These are phyloP conservation scores for Ogataea thermomethanolica DNA, from an alignment of 805 yeast genomes.

Conservation along the genomic window DNA sequence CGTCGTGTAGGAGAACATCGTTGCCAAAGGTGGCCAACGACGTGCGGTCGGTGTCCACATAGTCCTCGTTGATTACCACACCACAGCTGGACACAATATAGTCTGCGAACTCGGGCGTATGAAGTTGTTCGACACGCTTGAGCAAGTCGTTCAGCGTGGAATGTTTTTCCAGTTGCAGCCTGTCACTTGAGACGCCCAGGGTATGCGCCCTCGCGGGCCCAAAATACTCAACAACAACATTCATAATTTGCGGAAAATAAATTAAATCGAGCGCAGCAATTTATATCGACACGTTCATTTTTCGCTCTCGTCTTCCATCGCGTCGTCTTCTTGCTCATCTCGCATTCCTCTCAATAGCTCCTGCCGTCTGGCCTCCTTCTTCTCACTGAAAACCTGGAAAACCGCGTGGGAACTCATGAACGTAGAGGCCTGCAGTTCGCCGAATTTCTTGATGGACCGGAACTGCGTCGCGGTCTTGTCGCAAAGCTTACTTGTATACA, in stretches of 20 bases:
- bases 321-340: conserved; percentile 7
- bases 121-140: background rate
- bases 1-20: conserved; percentile 10
- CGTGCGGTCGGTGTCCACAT: conserved; percentile 21
- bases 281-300: background rate
- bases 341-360: conserved; percentile 13
- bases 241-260: conserved; percentile 7
- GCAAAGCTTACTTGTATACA: conserved; percentile 19
- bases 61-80: conserved; percentile 28
- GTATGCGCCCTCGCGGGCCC: conserved; percentile 34
- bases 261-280: background rate
- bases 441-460: conserved; percentile 25
- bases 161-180: background rate
- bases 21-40: conserved; percentile 3
- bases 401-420: conserved; percentile 32
- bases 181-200: conserved; percentile 15
- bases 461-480: conserved; percentile 26
- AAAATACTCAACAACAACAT: conserved; percentile 26
- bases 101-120: conserved; percentile 20
- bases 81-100: conserved; percentile 27
- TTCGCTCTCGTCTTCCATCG: conserved; percentile 2
- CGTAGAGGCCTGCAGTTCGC: conserved; percentile 27
- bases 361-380: conserved; percentile 21
- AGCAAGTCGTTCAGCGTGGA: conserved; percentile 10
- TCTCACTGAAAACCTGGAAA: conserved; percentile 28